Evolutionary conservation across 2,329 filamentous ascomycete species (phyloP).

Genomic region (Gaeumannomyces sp.): DNA sequence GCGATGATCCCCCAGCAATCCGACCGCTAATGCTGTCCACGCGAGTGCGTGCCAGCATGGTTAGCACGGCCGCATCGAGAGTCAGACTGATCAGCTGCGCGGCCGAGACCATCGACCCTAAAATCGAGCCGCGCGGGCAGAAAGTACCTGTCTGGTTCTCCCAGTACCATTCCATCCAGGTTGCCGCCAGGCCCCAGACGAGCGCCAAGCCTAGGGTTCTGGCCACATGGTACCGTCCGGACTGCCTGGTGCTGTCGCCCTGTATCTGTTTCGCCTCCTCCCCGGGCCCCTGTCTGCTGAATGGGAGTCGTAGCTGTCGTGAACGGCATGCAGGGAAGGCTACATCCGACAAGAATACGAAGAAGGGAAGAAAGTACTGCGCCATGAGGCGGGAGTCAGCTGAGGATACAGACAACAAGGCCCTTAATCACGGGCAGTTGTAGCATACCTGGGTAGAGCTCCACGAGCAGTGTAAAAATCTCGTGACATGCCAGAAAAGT

Average conservation of each 20-base stretch:
- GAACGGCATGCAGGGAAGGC: background rate
- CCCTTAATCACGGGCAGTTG: background rate
- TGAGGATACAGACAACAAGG: too few species aligned
- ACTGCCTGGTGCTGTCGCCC: background rate
- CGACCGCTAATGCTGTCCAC: background rate
- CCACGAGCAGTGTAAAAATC: constrained; percentile 6
- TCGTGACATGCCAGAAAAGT: constrained; percentile 4
- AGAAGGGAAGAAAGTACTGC: constrained; percentile 4
- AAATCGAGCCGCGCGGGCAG: background rate
- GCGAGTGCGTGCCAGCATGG: background rate
- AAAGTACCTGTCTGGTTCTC: background rate
- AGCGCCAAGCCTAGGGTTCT: background rate
- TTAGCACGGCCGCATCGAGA: constrained; percentile 5
- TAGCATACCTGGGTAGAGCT: constrained; percentile 4
- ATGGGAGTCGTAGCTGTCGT: background rate
- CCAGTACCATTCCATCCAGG: constrained; percentile 1
- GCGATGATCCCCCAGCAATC: background rate
- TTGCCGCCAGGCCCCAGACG: constrained; percentile 3
- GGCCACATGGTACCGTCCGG: background rate
- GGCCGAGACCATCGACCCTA: background rate
- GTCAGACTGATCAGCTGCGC: constrained; percentile 2
- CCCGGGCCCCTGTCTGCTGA: background rate
- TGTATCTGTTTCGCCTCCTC: background rate
- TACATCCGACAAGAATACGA: background rate
- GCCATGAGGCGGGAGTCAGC: background rate